Conservation (phyloP, 192 early-diverging fungal genomes). For the Pilobolus umbonatus region DNA sequence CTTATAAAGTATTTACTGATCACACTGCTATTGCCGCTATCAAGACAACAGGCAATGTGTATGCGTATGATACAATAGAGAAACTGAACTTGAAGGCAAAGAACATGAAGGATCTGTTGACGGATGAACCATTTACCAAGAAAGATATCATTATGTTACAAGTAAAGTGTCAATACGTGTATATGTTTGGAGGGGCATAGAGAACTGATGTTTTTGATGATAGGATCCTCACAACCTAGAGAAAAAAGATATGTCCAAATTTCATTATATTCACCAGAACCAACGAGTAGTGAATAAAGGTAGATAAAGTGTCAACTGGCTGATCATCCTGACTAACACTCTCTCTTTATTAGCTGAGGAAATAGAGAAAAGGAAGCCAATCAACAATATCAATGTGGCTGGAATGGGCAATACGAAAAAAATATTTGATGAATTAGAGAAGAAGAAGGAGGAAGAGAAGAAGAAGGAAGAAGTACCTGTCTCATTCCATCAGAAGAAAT, state of each 20-base stretch:
- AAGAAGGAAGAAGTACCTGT: slow-evolving; percentile 20
- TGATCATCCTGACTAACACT: background rate
- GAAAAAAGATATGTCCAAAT: slow-evolving; percentile 62
- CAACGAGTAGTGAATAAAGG: slow-evolving; percentile 52
- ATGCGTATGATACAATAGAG: slow-evolving; percentile 79
- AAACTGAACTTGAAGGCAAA: slow-evolving; percentile 82
- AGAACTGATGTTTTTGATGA: background rate
- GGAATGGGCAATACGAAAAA: slow-evolving; percentile 54
- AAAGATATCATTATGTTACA: slow-evolving; percentile 89
- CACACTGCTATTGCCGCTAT: slow-evolving; percentile 85
- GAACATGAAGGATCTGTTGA: slow-evolving; percentile 83
- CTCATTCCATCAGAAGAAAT: slow-evolving; percentile 35
- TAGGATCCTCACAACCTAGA: slow-evolving; percentile 79
- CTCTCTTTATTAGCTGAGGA: slow-evolving; percentile 35
- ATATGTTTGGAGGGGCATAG: too few species aligned
- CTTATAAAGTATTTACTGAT: slow-evolving; percentile 82
- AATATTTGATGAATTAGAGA: slow-evolving; percentile 50
- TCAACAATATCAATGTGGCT: slow-evolving; percentile 60
- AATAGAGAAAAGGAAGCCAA: slow-evolving; percentile 42
- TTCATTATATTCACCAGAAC: slow-evolving; percentile 71
- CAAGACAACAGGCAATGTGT: slow-evolving; percentile 83
- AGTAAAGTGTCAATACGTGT: too few species aligned
- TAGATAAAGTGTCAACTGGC: slow-evolving; percentile 29
- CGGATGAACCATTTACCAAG: slow-evolving; percentile 80
- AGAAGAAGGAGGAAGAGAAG: slow-evolving; percentile 24